Base-by-base conservation (phyloP, 768 basidiomycete genomes). In the Termitomyces sp. region DNA sequence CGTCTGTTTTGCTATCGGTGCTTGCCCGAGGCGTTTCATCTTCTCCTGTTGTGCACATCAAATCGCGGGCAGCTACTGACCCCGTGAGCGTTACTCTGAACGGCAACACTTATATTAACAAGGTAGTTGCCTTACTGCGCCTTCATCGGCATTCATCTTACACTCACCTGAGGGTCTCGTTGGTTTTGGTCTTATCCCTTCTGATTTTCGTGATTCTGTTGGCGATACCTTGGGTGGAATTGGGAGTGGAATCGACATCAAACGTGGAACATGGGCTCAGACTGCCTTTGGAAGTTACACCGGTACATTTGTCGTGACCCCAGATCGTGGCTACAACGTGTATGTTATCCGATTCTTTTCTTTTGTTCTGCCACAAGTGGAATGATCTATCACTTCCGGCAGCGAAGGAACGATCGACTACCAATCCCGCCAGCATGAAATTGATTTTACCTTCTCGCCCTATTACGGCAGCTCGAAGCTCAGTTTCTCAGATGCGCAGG, bases 171-270 rank as follows among this genome's bases (percentile, higher is more conserved):
- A 59, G 80, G 83, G 82, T n/a, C 63, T 84, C 0, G 83, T 85
- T 13, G 84, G 72, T 2, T 86, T 85, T 64, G 85, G 84, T 6
- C 68, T 80, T n/a, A 85, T 87, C 52, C 81, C 82, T 1, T 78
- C 82, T 2, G 72, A 83, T 64, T 77, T 80, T 60, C 73, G 61
- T 4, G 84, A 86, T 39, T 82, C 81, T 0, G 82, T 80, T 1
- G 81, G 80, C 1, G 81, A 86, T 61, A 85, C 84, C 0, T 58
- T 86, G 6, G 86, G 86, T 22, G 84, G 84, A 6, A 76, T 86
- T 26, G 85, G 85, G 15, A 84, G 83, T 57, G 84, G 82, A 3
- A 84, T 86, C 28, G 77, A 83, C 2, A 62, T 87, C 56, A 80
- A 85, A 69, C 71, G 59, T 7, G 77, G 79, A 5, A 77, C 81